These are phyloP conservation scores for Solanum appendiculatum DNA, from an alignment of 257 asterid genomes.

Conservation along the genomic window DNA sequence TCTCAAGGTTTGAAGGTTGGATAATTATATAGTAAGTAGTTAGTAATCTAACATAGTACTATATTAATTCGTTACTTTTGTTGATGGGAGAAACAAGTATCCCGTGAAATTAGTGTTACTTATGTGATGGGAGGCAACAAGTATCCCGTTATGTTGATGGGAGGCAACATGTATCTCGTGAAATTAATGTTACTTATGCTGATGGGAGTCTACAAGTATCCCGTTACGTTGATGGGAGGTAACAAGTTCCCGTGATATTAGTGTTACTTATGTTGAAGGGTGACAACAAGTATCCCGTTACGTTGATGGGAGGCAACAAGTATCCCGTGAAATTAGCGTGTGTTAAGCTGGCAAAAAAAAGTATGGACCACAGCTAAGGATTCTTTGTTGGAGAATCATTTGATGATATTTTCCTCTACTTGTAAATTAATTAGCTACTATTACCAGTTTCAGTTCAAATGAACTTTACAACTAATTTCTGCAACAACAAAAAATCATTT, in stretches of 20 bases:
- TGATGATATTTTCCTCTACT: neutral
- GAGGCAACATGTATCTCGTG: no score
- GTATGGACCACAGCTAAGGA: neutral
- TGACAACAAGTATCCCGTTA: neutral
- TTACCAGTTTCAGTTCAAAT: neutral
- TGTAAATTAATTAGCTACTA: neutral
- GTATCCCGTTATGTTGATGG: neutral
- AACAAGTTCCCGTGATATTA: no score
- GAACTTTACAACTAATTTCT: neutral
- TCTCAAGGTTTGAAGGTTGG: neutral
- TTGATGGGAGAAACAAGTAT: no score
- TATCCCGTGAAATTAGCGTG: no score
- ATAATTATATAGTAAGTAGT: neutral
- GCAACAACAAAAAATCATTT: neutral
- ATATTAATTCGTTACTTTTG: no score
- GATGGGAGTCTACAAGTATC: no score
- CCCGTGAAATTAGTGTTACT: no score
- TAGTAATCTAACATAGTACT: neutral
- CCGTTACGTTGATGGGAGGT: no score
- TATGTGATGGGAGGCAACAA: neutral
- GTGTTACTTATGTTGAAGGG: no score
- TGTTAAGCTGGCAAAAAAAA: neutral
- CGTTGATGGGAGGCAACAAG: neutral
- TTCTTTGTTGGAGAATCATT: neutral
- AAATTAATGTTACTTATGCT: no score